Conservation (phyloP, 306 rosid genomes). For the Citrullus colocynthis region DNA sequence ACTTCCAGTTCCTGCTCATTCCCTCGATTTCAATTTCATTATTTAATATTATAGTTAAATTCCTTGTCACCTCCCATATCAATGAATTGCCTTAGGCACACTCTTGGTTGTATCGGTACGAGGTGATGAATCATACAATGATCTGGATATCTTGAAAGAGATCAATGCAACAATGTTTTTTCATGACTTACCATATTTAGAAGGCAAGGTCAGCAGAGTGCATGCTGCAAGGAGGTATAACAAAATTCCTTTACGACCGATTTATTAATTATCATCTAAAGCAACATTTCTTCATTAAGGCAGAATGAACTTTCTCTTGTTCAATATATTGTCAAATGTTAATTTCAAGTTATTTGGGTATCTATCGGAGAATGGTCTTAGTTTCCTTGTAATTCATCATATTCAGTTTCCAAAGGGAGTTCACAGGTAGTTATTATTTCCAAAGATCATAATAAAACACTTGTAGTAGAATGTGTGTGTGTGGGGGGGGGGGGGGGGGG, state of each 20-base stretch:
- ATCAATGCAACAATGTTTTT: constrained; percentile 79
- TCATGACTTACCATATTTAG: constrained; percentile 61
- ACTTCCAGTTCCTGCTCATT: not conserved
- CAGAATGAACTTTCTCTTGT: not conserved
- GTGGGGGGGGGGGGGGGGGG: no score
- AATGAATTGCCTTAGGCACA: constrained; percentile 41
- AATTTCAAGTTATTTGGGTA: constrained; percentile 62
- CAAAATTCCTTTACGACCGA: not conserved
- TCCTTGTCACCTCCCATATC: constrained; percentile 1
- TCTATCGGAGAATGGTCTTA: constrained; percentile 53
- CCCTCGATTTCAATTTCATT: not conserved
- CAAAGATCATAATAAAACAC: no score
- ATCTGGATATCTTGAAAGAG: constrained; percentile 57
- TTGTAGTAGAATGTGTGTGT: no score
- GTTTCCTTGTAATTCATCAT: constrained; percentile 87
- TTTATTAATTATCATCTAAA: not conserved
- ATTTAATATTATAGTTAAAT: not conserved
- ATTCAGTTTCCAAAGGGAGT: constrained; percentile 70
- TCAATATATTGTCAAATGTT: not conserved
- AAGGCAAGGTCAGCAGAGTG: constrained; percentile 68
- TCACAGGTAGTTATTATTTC: constrained; percentile 43
- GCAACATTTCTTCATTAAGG: not conserved
- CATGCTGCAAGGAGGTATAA: constrained; percentile 91
- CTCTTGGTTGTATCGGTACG: constrained; percentile 75
- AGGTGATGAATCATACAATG: constrained; percentile 78